phyloP scores from a whole-genome alignment of 805 yeast genomes.

The Candida tammaniensis region DNA sequence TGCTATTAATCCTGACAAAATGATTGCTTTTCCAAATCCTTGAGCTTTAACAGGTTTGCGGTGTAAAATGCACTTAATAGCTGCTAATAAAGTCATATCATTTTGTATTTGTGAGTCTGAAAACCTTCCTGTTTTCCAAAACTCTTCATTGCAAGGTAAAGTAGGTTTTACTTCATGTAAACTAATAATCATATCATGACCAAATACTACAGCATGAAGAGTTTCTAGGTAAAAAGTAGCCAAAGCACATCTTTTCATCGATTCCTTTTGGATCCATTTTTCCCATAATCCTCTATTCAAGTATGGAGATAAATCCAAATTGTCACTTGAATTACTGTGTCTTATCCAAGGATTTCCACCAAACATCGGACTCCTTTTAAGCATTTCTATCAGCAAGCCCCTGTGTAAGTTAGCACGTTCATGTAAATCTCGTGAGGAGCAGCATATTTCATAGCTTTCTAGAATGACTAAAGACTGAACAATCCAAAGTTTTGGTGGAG shows the following conservation, averaged over 20 bases:
- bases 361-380: constrained; percentile 23
- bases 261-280: constrained; percentile 33
- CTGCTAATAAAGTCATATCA: constrained; percentile 18
- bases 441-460: constrained; percentile 70
- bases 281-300: constrained; percentile 16
- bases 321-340: constrained; percentile 2
- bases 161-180: constrained; percentile 23
- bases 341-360: constrained; percentile 33
- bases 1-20: constrained; percentile 17
- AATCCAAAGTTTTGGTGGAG: constrained; percentile 72
- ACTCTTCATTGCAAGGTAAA: constrained; percentile 22
- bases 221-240: constrained; percentile 34
- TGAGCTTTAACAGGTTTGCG: constrained; percentile 16
- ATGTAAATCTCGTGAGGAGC: constrained; percentile 61
- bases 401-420: constrained; percentile 80
- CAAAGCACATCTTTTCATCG: constrained; percentile 27
- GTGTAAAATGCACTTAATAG: constrained; percentile 19
- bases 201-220: constrained; percentile 30
- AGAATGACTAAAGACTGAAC: constrained; percentile 65
- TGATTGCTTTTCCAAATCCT: constrained; percentile 18
- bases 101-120: constrained; percentile 9
- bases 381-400: constrained; percentile 48
- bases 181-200: constrained; percentile 21
- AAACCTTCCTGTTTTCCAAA: constrained; percentile 19
- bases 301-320: constrained; percentile 3